Base-by-base conservation (phyloP, 2,329 filamentous ascomycete genomes). In the Botrytis byssoidea region DNA sequence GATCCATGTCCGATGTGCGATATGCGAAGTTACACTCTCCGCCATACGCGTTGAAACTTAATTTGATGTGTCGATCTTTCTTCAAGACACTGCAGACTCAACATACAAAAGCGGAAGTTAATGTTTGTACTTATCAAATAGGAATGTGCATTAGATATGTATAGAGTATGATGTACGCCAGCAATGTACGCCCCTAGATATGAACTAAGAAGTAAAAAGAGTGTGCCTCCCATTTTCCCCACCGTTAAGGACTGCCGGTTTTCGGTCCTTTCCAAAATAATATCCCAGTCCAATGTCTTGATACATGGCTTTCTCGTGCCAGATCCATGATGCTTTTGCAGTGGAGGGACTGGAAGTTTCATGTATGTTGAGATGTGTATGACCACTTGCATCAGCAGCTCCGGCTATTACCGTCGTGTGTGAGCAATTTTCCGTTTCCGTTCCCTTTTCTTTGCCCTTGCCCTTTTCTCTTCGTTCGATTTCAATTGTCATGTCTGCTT, bases 231-330 rank as follows among this genome's bases (percentile, higher is more conserved):
- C 66, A 16, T 20, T 25, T 42, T 57, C 7, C 6, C 20, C 18
- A 32, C 20, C 20, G 40, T 57, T 16, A 29, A 29, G 9, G 10
- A 1, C 18, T 42, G 16, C 10, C 29, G 10, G n/a, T 32, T 42
- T 37, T 32, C 64, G 42, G 9, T 73, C 55, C 9, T 69, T 61
- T 55, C 78, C 78, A 65, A 80, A 80, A 72, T 80, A 76, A 60
- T 76, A 79, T 3, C 79, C 79, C 37, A 76, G 64, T 20, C 71
- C 71, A 48, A 79, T 79, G 42, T 76, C 77, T 60, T 59, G 73
- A 71, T 80, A 79, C 79, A 80, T 80, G 16, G 79, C 77, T 14
- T 55, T 74, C 61, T 79, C 79, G 35, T 61, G 74, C 74, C 77
- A 76, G 7, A 74, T 75, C 79, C 78, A 80, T 4, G 29, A 66